These are phyloP conservation scores for Coemansia sp. DNA, from an alignment of 192 early-diverging fungal species.

Conservation along the genomic window DNA sequence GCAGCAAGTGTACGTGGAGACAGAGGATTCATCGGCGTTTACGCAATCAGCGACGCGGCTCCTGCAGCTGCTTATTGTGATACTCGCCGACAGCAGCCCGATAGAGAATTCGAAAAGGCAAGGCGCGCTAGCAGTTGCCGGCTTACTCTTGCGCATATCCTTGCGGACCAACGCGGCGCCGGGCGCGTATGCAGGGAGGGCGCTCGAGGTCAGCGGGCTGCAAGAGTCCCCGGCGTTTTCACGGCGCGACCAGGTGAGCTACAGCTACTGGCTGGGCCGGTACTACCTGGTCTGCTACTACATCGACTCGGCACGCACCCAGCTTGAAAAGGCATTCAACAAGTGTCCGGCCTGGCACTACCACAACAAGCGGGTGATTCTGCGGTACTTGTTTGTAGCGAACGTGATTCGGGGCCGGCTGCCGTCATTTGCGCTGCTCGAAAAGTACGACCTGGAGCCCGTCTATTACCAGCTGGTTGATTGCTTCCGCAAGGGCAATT, in stretches of 20 bases:
- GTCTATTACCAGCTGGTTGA: constrained; percentile 22
- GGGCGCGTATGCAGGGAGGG: constrained; percentile 42
- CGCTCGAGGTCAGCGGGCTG: constrained; percentile 29
- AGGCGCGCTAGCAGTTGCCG: constrained; percentile 37
- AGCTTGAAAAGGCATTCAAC: constrained; percentile 40
- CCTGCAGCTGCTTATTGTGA: constrained; percentile 27
- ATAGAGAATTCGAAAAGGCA: constrained; percentile 24
- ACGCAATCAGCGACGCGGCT: constrained; percentile 41
- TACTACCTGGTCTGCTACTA: constrained; percentile 47
- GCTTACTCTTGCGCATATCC: constrained; percentile 34
- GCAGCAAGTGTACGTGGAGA: constrained; percentile 8
- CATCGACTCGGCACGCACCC: constrained; percentile 31
- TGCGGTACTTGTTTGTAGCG: constrained; percentile 42
- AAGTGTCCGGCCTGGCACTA: constrained; percentile 32
- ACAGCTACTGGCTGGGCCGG: constrained; percentile 46
- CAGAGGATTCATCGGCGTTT: constrained; percentile 15
- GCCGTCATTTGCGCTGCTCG: constrained; percentile 14
- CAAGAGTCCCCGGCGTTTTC: constrained; percentile 10
- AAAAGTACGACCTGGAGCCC: constrained; percentile 43
- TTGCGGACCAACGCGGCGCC: constrained; percentile 40
- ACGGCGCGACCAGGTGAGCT: constrained; percentile 25
- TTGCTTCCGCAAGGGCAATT: constrained; percentile 34
- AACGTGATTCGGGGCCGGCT: constrained; percentile 45
- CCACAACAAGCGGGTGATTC: constrained; percentile 45
- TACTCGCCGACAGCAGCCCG: constrained; percentile 29